Percentiles rank a stretch among this genome's conserved stretches.
These are phyloP conservation scores for Eutypella sp. DNA, from an alignment of 2,329 filamentous ascomycete species.

Conservation along the genomic window DNA sequence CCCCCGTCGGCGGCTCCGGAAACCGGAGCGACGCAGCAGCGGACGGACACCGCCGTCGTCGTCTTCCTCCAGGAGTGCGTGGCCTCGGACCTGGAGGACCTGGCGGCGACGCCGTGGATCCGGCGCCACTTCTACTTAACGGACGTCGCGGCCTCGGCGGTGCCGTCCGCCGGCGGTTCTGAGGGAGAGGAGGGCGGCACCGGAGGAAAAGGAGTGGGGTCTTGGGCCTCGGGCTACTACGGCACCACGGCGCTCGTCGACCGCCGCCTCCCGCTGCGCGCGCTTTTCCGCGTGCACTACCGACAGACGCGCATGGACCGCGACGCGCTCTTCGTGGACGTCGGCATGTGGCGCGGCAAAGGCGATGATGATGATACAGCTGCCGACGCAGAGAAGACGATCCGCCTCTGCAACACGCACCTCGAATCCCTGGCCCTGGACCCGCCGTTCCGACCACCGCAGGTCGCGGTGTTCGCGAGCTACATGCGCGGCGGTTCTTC, in stretches of 20 bases:
- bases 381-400: background rate
- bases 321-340: constrained; percentile 48
- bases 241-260: constrained; percentile 49
- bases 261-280: constrained; percentile 31
- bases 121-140: constrained; percentile 40
- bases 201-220: too few species aligned
- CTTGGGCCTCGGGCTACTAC: constrained; percentile 41
- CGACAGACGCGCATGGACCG: constrained; percentile 39
- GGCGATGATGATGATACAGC: background rate
- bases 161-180: too few species aligned
- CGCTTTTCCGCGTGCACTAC: constrained; percentile 46
- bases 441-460: background rate
- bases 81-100: constrained; percentile 35
- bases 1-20: too few species aligned
- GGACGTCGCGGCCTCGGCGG: constrained; percentile 33
- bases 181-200: too few species aligned
- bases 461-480: background rate
- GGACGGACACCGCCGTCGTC: constrained; percentile 31
- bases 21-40: too few species aligned
- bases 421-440: constrained; percentile 1
- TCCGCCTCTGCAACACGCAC: constrained; percentile 2
- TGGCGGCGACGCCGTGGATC: constrained; percentile 40
- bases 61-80: constrained; percentile 49
- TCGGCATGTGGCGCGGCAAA: constrained; percentile 16
- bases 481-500: background rate